phyloP scores from a whole-genome alignment of 768 basidiomycete species.

The Agrocybe praecox region DNA sequence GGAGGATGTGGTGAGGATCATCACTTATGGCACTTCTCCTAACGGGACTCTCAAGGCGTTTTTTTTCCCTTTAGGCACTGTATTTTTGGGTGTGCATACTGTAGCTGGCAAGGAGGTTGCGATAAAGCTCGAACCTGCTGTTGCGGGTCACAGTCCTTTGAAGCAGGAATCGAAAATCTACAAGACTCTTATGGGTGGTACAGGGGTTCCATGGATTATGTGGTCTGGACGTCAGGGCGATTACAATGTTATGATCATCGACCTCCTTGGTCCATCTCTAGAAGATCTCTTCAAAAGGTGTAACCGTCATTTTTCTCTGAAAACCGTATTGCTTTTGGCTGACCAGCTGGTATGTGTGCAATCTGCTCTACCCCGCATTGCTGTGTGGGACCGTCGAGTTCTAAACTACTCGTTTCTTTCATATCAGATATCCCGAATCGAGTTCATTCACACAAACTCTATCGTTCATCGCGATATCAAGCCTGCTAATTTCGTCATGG shows the following conservation, averaged over 20 bases:
- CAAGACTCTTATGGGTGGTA: slow-evolving; percentile 87
- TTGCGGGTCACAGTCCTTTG: slow-evolving; percentile 64
- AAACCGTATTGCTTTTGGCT: slow-evolving; percentile 90
- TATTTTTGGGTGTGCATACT: slow-evolving; percentile 79
- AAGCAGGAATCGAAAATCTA: slow-evolving; percentile 92
- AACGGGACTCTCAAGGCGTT: neutral
- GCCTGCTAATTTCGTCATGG: slow-evolving; percentile 99
- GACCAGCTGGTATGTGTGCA: slow-evolving; percentile 84
- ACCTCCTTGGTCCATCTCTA: slow-evolving; percentile 88
- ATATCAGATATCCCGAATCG: slow-evolving; percentile 86
- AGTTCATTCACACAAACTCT: slow-evolving; percentile 95
- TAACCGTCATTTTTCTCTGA: slow-evolving; percentile 91
- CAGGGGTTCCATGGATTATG: slow-evolving; percentile 90
- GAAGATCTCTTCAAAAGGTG: slow-evolving; percentile 89
- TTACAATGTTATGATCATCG: slow-evolving; percentile 98
- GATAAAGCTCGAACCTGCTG: slow-evolving; percentile 78
- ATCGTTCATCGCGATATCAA: slow-evolving; percentile 98
- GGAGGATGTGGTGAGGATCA: slow-evolving; percentile 68
- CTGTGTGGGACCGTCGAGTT: slow-evolving; percentile 16
- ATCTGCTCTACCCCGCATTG: neutral
- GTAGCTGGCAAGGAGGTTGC: slow-evolving; percentile 84
- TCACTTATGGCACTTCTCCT: slow-evolving; percentile 12
- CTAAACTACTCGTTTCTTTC: slow-evolving; percentile 13
- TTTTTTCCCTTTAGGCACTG: slow-evolving; percentile 55
- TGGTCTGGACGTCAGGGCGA: slow-evolving; percentile 91